Base-by-base conservation (phyloP, 805 yeast genomes). In the Blastobotrys chiropterorum region DNA sequence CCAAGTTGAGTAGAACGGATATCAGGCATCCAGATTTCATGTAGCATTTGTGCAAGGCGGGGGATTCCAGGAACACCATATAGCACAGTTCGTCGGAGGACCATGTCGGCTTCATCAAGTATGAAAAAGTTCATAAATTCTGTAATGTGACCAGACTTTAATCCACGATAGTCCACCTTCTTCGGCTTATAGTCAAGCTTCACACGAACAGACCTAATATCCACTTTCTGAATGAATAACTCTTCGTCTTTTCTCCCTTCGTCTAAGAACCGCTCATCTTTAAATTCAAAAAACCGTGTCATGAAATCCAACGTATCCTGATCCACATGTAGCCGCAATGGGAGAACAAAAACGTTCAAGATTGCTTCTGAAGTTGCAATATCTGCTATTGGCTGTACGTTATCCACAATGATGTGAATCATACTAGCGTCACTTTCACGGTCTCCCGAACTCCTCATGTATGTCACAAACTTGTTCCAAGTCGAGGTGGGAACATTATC, bases 131-230 rank as follows among this genome's bases (percentile, higher is more conserved):
- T 94, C 78, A 89, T 82, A 49, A 94, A 78, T 64, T 92, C 97
- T 2, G 85, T 82, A 0, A 89, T 79, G 55, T 85, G 89, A 0
- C 98, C 98, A 0, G 96, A 85, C 53, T 87, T 74, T 30, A 90
- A 76, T 0, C 96, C 97, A 1, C 82, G 79, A 62, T 86, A 87
- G 65, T 92, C 95, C 26, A 92, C 76, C 58, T 82, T 86, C 64
- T 90, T 90, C 0, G 99, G 98, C 64, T 89, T 90, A 66, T 94
- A 94, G 67, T 94, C 98, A 41, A 94, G 71, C 55, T 82, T 82
- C 17, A 94, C 64, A 46, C 78, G 77, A 3, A 90, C 75, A 4
- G 63, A 65, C 2, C 56, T 49, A 30, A 70, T 54, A 43, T 78
- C 78, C 38, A 89, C 76, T 61, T 81, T 81, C 59, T 86, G 89